Evolutionary conservation across 176 grass and related monocot genomes (phyloP).

Genomic region (Triticum aestivum): IWGSC_CS_RefSeq_v2.1 NC_057814.1:201028453-201028952

Average conservation of each 20-base stretch:
- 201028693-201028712: constrained; percentile 20
- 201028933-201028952: background rate
- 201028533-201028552: constrained; percentile 63
- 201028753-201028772: constrained; percentile 10
- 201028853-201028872: background rate
- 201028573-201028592: constrained; percentile 25
- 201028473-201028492: constrained; percentile 22
- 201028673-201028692: constrained; percentile 94
- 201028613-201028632: background rate
- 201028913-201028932: background rate
- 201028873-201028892: background rate
- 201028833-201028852: constrained; percentile 15
- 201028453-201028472: too few relatives aligned
- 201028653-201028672: constrained; percentile 66
- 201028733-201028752: constrained; percentile 20
- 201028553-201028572: constrained; percentile 56
- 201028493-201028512: constrained; percentile 57
- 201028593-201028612: constrained; percentile 9
- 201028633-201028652: constrained; percentile 72
- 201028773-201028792: background rate
- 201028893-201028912: background rate
- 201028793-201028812: background rate
- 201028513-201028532: constrained; percentile 82
- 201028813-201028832: constrained; percentile 30
- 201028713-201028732: constrained; percentile 9